Conservation (phyloP, 2,329 filamentous ascomycete genomes). For the Aschersonia sp. region DNA sequence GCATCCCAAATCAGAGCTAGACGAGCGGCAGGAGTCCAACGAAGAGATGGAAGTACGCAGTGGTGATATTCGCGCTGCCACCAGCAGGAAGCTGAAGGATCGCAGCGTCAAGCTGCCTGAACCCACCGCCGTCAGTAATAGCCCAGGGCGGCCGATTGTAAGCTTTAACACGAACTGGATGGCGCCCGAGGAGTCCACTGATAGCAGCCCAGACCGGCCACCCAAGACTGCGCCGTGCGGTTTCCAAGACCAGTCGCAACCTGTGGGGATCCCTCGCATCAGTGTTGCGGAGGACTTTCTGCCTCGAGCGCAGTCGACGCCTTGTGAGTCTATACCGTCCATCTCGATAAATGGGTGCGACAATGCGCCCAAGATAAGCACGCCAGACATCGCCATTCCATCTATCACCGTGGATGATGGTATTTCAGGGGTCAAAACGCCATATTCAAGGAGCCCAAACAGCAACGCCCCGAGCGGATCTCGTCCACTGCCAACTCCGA, state of each 20-base stretch:
- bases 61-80: constrained; percentile 81
- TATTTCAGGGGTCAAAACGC: constrained; percentile 22
- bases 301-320: constrained; percentile 14
- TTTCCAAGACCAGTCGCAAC: constrained; percentile 7
- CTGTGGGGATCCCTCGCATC: constrained; percentile 38
- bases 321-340: constrained; percentile 17
- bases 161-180: constrained; percentile 85
- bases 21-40: constrained; percentile 41
- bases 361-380: constrained; percentile 4
- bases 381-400: constrained; percentile 25
- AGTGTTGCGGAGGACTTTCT: constrained; percentile 34
- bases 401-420: constrained; percentile 28
- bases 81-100: constrained; percentile 76
- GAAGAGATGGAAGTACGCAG: constrained; percentile 72
- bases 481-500: constrained; percentile 30
- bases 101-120: constrained; percentile 77
- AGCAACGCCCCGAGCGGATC: constrained; percentile 13
- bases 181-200: constrained; percentile 54
- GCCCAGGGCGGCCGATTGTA: constrained; percentile 83
- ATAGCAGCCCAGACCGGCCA: constrained; percentile 39
- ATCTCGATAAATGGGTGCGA: constrained; percentile 19
- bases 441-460: constrained; percentile 32
- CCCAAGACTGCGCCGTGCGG: constrained; percentile 10
- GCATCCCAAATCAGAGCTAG: constrained; percentile 17
- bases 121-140: constrained; percentile 83